These are phyloP conservation scores for Ophiostoma quercus DNA, from an alignment of 2,329 filamentous ascomycete genomes.

Conservation along the genomic window DNA sequence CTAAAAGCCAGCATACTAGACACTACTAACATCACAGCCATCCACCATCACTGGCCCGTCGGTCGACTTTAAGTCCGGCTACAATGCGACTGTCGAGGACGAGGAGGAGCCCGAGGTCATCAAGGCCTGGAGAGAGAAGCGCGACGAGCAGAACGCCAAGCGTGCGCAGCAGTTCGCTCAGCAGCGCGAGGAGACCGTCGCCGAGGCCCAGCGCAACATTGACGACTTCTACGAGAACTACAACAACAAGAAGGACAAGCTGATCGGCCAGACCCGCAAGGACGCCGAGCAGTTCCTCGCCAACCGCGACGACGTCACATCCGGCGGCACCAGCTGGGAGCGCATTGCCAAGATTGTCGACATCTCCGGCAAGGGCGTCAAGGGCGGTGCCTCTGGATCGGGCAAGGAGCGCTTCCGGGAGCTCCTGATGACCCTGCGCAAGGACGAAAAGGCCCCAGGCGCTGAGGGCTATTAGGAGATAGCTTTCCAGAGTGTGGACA, in stretches of 20 bases:
- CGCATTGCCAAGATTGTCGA: slow-evolving; percentile 97
- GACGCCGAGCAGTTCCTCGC: slow-evolving; percentile 91
- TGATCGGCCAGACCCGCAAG: slow-evolving; percentile 76
- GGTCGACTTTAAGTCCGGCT: slow-evolving; percentile 58
- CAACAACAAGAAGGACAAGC: slow-evolving; percentile 96
- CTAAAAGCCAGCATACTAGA: not conserved
- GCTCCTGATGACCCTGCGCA: slow-evolving; percentile 76
- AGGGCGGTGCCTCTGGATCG: slow-evolving; percentile 80
- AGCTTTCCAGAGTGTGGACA: slow-evolving; percentile 23
- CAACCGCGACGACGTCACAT: slow-evolving; percentile 84
- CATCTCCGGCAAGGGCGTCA: slow-evolving; percentile 83
- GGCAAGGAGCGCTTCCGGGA: slow-evolving; percentile 97
- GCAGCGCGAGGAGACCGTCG: slow-evolving; percentile 79
- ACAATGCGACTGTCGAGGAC: slow-evolving; percentile 51
- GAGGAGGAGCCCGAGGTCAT: slow-evolving; percentile 88
- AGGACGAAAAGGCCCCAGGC: slow-evolving; percentile 81
- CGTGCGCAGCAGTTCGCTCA: slow-evolving; percentile 76
- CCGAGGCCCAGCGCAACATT: slow-evolving; percentile 87
- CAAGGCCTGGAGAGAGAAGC: slow-evolving; percentile 84
- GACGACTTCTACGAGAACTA: slow-evolving; percentile 99
- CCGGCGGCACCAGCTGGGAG: slow-evolving; percentile 96
- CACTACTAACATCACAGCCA: not conserved
- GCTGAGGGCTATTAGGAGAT: slow-evolving; percentile 54
- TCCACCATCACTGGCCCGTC: slow-evolving; percentile 72
- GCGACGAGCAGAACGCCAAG: slow-evolving; percentile 75